phyloP scores from a whole-genome alignment of 768 basidiomycete species.

The Boletus bicolor region DNA sequence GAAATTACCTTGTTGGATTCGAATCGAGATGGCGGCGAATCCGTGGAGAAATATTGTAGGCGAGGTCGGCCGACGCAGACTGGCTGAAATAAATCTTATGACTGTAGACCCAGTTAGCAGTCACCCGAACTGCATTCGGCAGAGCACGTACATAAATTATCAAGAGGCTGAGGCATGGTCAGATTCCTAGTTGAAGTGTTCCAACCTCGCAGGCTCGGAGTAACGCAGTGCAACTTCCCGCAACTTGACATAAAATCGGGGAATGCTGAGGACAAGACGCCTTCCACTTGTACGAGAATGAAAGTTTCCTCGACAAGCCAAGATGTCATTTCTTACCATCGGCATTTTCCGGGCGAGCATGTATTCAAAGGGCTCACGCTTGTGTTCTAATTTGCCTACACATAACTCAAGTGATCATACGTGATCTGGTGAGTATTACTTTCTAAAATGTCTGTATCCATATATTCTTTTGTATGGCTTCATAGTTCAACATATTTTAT shows the following conservation, averaged over 20 bases:
- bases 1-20: background rate
- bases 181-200: background rate
- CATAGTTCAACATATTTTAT: too few species aligned
- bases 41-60: background rate
- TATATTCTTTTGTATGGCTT: too few species aligned
- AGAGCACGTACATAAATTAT: conserved; percentile 12
- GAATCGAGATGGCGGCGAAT: background rate
- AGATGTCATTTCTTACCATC: background rate
- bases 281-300: conserved; percentile 9
- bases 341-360: too few species aligned
- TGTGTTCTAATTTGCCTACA: too few species aligned
- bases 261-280: background rate
- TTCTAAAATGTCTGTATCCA: too few species aligned
- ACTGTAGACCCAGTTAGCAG: background rate
- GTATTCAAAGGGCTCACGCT: too few species aligned
- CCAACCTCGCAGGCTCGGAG: conserved; percentile 5
- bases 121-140: background rate
- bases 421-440: too few species aligned
- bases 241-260: background rate
- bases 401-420: too few species aligned
- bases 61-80: background rate
- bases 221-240: background rate
- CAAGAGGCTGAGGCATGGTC: background rate
- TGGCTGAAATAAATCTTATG: background rate
- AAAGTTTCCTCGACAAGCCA: conserved; percentile 22